Conservation (phyloP, 148 eudicot species). For the Chenopodium album region DNA sequence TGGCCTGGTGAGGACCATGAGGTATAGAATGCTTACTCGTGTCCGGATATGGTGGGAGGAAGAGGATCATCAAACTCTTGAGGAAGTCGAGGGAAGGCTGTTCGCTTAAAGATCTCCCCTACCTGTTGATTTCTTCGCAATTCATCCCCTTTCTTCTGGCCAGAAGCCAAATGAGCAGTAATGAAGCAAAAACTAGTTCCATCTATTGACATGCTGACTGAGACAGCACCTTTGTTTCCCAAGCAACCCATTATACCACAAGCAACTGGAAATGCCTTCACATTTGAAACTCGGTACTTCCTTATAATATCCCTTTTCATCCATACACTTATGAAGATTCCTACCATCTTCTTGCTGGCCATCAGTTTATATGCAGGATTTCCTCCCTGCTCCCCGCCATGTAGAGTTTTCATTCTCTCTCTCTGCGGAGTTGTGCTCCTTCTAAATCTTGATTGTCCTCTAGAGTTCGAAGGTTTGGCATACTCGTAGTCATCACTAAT, state of each 20-base stretch:
- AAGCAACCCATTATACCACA: conserved; percentile 33
- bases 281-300: conserved; percentile 43
- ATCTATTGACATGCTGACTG: conserved; percentile 62
- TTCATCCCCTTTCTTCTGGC: conserved; percentile 79
- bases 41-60: conserved; percentile 47
- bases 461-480: conserved; percentile 41
- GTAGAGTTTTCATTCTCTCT: conserved; percentile 33
- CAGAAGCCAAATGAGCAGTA: conserved; percentile 74
- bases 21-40: conserved; percentile 41
- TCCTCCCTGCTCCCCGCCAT: conserved; percentile 31
- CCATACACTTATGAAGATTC: conserved; percentile 55
- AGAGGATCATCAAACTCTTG: conserved; percentile 35
- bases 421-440: conserved; percentile 29
- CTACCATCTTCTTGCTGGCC: conserved; percentile 65
- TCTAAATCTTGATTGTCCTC: conserved; percentile 25
- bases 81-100: conserved; percentile 46
- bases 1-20: neutral
- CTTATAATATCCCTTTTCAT: conserved; percentile 38
- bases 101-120: conserved; percentile 56
- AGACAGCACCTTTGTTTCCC: conserved; percentile 59
- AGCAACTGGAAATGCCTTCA: conserved; percentile 42
- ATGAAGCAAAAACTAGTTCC: conserved; percentile 69
- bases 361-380: conserved; percentile 38
- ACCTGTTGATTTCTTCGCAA: conserved; percentile 64
- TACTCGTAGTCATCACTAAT: conserved; percentile 46